Evolutionary conservation across 2,329 filamentous ascomycete species (phyloP).

Genomic region (Ceratocystis lukuohia): DNA sequence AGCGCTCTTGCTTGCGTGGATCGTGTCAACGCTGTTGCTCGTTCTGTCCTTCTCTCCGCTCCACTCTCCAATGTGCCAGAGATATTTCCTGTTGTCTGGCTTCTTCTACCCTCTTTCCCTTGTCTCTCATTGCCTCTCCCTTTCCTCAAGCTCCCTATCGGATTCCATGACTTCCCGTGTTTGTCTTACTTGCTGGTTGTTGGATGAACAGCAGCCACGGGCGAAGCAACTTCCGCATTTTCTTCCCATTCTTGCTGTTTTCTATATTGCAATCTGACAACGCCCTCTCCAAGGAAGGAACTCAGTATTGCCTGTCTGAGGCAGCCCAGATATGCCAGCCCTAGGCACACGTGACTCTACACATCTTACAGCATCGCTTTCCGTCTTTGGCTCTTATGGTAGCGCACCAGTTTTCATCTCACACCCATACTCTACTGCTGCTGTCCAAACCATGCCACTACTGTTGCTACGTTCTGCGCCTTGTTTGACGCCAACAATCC

Average conservation of each 20-base stretch:
- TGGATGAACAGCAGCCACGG: neutral
- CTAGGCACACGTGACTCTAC: neutral
- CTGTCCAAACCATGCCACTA: no score
- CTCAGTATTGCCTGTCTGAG: neutral
- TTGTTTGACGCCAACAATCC: neutral
- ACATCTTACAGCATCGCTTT: neutral
- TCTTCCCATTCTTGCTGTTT: neutral
- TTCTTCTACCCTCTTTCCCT: neutral
- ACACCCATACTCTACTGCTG: neutral
- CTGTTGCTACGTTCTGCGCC: neutral
- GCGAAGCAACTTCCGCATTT: neutral
- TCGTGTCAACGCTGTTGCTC: neutral
- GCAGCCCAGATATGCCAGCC: neutral
- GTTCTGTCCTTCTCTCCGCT: neutral
- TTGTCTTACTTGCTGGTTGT: neutral
- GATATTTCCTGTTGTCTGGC: no score
- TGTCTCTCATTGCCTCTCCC: neutral
- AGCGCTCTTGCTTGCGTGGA: neutral
- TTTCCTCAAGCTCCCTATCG: neutral
- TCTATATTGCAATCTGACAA: no score
- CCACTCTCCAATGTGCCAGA: no score
- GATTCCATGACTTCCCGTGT: slow-evolving; percentile 3
- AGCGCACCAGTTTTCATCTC: neutral
- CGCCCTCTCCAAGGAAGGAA: neutral
- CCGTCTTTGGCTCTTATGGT: no score